Base-by-base conservation (phyloP, 352 stramenopile species). In the Pythium guiyangense region DNA sequence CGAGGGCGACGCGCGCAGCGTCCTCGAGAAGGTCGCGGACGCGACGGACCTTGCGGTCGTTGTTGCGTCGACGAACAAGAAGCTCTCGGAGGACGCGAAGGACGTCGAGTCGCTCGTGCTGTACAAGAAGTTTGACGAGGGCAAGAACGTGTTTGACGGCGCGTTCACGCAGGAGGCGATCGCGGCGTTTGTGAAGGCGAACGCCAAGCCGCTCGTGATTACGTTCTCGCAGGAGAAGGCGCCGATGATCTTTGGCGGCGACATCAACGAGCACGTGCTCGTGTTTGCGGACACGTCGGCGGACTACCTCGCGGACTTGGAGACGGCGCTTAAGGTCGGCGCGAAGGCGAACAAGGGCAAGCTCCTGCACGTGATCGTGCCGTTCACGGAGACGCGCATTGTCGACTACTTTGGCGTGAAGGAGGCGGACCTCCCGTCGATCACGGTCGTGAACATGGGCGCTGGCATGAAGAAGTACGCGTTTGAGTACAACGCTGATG, bases 351-450 rank as follows among this genome's bases (percentile, higher is more conserved):
- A 85, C 75, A 93, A 94, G 84, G 88, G 90, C 66, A 90, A 96
- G 67, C 66, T 95, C 54, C 69, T 97, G 47, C 87, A 96, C 74
- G 83, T 98, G 17, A 70, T 94, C 54, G 85, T 98, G 57, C 84
- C 84, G 47, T 70, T 74, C 59, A 86, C 79, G 22, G 91, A 98
- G 74, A 81, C 79, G 42, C 89, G 89, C 49, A 90, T 98, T 31
- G 70, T 98, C 37, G 89, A 97, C 47, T 98, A 97, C 84, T 98
- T 98, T 58, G 91, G 86, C 57, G 64, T 98, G 31, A 88, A 82
- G 65, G 71, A 86, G 29, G 86, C 82, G 34, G 80, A 96, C 59
- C 67, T 98, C 48, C 94, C 94, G 27, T 73, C 77, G 22, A 63
- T 94, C 15, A 75, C 97, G 39, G 66, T 98, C 40, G 88, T 95